Evolutionary conservation across 257 asterid species (phyloP).

Genomic region (Marsdenia floribunda): DNA sequence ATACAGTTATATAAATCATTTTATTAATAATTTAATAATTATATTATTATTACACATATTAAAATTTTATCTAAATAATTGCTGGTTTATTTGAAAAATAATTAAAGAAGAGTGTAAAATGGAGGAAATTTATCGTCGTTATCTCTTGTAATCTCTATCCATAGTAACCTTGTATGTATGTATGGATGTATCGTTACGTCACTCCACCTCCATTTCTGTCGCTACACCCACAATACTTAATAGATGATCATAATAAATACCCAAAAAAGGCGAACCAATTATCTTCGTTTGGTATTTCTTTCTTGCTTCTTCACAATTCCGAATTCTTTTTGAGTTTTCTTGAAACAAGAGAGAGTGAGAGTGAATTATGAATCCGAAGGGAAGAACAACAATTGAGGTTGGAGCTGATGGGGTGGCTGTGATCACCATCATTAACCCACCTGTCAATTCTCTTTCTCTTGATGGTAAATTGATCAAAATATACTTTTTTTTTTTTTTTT

Average conservation of each 20-base stretch:
- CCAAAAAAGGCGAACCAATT: neutral
- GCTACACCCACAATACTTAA: neutral
- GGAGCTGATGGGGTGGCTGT: conserved; percentile 94
- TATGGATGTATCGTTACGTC: conserved; percentile 5
- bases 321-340: neutral
- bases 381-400: conserved; percentile 73
- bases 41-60: too few species aligned
- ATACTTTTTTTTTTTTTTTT: too few species aligned
- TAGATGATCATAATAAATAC: conserved; percentile 2
- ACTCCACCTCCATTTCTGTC: neutral
- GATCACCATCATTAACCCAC: conserved; percentile 90
- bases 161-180: neutral
- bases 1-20: too few species aligned
- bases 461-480: conserved; percentile 50
- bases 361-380: conserved; percentile 29
- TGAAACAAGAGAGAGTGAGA: neutral
- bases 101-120: too few species aligned
- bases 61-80: too few species aligned
- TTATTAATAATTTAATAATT: too few species aligned
- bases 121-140: neutral
- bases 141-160: conserved; percentile 11
- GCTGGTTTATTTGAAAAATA: too few species aligned
- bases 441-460: conserved; percentile 90
- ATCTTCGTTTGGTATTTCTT: too few species aligned
- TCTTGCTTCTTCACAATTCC: neutral